Evolutionary conservation across 805 yeast genomes (phyloP).

Genomic region (Wickerhamiella cacticola): DNA sequence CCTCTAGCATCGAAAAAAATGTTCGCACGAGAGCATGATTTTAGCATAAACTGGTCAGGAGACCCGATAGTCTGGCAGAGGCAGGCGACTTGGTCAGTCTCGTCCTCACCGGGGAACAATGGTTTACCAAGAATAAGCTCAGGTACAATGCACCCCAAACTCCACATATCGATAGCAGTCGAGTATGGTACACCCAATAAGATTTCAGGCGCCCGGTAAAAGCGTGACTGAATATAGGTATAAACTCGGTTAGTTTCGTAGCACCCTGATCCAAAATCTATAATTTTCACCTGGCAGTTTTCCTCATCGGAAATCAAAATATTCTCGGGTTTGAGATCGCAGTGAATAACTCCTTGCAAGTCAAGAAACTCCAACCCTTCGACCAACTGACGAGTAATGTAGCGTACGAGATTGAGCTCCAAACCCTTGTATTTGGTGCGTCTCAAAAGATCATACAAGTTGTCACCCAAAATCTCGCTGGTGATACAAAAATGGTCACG

Average conservation of each 20-base stretch:
- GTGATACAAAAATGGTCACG: slow-evolving; percentile 73
- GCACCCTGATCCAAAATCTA: slow-evolving; percentile 61
- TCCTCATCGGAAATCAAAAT: slow-evolving; percentile 43
- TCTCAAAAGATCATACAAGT: slow-evolving; percentile 45
- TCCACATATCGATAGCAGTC: slow-evolving; percentile 94
- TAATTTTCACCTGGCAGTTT: slow-evolving; percentile 45
- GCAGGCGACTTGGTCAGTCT: slow-evolving; percentile 77
- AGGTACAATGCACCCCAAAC: slow-evolving; percentile 90
- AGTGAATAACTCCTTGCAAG: slow-evolving; percentile 49
- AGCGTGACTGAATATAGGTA: slow-evolving; percentile 90
- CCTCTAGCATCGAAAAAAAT: slow-evolving; percentile 32
- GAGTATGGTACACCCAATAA: slow-evolving; percentile 83
- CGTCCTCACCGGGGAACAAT: slow-evolving; percentile 88
- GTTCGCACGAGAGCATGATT: slow-evolving; percentile 27
- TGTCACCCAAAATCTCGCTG: slow-evolving; percentile 59
- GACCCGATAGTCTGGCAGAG: slow-evolving; percentile 85
- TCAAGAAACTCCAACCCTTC: slow-evolving; percentile 52
- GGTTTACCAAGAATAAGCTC: slow-evolving; percentile 89
- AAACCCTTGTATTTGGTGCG: slow-evolving; percentile 30
- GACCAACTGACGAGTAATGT: slow-evolving; percentile 44
- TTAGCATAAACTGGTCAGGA: slow-evolving; percentile 42
- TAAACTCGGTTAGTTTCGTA: slow-evolving; percentile 67
- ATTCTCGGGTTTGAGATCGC: slow-evolving; percentile 82
- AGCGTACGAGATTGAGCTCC: slow-evolving; percentile 26
- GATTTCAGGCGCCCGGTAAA: slow-evolving; percentile 92